Percentiles rank a stretch among this genome's conserved stretches.
phyloP scores from a whole-genome alignment of 208 protist species.

The Crithidia mellificae region DNA sequence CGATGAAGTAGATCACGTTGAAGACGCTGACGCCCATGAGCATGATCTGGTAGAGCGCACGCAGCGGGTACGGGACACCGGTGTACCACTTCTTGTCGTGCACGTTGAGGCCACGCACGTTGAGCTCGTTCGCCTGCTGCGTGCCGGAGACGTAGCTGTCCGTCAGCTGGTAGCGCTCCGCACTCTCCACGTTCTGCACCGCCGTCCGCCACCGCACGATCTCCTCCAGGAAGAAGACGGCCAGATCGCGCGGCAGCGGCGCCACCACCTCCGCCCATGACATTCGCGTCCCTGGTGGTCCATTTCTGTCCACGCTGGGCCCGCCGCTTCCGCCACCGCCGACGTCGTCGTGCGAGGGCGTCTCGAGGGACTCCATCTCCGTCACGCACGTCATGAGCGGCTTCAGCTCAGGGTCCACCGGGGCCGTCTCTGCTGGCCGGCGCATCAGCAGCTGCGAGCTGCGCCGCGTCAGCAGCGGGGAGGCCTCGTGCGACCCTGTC shows the following conservation, averaged over 20 bases:
- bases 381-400: conserved; percentile 49
- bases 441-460: conserved; percentile 8
- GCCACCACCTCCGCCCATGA: conserved; percentile 43
- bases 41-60: conserved; percentile 35
- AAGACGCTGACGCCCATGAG: conserved; percentile 42
- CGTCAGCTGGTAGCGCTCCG: conserved; percentile 44
- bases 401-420: conserved; percentile 16
- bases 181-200: conserved; percentile 37
- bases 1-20: conserved; percentile 52
- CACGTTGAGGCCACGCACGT: conserved; percentile 26
- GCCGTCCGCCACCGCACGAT: conserved; percentile 54
- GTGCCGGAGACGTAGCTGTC: conserved; percentile 32
- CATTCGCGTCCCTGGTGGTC: conserved; percentile 14
- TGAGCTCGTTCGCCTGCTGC: conserved; percentile 8
- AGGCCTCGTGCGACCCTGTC: conserved; percentile 6
- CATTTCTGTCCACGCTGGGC: background rate
- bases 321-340: background rate
- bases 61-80: conserved; percentile 46
- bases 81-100: conserved; percentile 56
- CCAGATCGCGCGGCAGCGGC: conserved; percentile 33
- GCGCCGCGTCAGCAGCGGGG: conserved; percentile 2
- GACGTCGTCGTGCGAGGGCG: conserved; percentile 2
- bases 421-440: background rate
- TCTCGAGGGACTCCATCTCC: conserved; percentile 9
- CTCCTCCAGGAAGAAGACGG: conserved; percentile 69